A percentile compares a stretch with the other conserved stretches of the same genome.
Evolutionary conservation across 2,329 filamentous ascomycete genomes (phyloP).

Genomic region (Fusarium penzigii): DNA sequence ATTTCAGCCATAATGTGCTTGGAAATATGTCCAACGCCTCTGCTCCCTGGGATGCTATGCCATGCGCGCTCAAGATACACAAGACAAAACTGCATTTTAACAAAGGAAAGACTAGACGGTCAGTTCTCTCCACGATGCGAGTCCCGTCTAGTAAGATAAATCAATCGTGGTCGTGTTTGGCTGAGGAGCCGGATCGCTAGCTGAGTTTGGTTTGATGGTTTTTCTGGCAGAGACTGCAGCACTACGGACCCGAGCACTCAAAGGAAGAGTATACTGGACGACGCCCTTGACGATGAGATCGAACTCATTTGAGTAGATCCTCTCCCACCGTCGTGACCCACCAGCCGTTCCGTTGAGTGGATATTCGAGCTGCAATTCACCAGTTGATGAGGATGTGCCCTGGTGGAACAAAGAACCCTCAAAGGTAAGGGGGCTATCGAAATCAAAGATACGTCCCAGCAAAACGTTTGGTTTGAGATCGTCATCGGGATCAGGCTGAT

Average conservation of each 20-base stretch:
- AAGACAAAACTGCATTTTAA: conserved; percentile 25
- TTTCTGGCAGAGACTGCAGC: conserved; percentile 61
- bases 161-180: conserved; percentile 70
- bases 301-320: conserved; percentile 87
- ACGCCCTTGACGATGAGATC: conserved; percentile 90
- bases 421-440: conserved; percentile 86
- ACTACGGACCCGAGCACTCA: conserved; percentile 61
- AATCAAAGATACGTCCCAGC: conserved; percentile 82
- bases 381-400: conserved; percentile 69
- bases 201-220: conserved; percentile 62
- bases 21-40: conserved; percentile 37
- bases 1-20: conserved; percentile 33
- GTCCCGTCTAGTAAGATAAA: conserved; percentile 18
- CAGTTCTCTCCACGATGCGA: conserved; percentile 11
- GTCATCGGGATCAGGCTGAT: conserved; percentile 65
- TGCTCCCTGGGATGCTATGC: conserved; percentile 36
- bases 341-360: conserved; percentile 89
- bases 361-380: conserved; percentile 77
- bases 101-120: conserved; percentile 27
- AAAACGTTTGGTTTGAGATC: conserved; percentile 75
- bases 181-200: conserved; percentile 61
- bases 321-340: conserved; percentile 85
- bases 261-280: conserved; percentile 74
- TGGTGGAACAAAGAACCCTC: conserved; percentile 87
- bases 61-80: conserved; percentile 38